A percentile compares a stretch with the other conserved stretches of the same genome.
Evolutionary conservation across 176 grass and related monocot species (phyloP).

Genomic region (Areca catechu): DNA sequence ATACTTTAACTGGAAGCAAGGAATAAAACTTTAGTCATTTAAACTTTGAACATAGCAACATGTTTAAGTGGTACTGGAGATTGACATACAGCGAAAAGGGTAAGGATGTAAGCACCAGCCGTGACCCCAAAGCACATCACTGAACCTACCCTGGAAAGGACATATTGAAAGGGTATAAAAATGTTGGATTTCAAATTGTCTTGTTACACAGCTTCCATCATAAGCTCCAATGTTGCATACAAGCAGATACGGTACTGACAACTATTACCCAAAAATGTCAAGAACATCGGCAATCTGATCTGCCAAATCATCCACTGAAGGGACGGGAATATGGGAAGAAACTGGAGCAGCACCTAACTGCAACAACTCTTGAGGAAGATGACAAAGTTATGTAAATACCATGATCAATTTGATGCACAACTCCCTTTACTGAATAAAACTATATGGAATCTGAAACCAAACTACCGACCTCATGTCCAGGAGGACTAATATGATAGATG

Average conservation of each 20-base stretch:
- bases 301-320: constrained; percentile 25
- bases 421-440: no score
- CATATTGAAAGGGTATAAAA: neutral
- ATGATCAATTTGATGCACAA: neutral
- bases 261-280: constrained; percentile 12
- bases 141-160: constrained; percentile 7
- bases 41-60: neutral
- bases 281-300: constrained; percentile 20
- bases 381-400: neutral
- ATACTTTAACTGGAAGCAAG: constrained; percentile 13
- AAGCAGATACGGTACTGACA: neutral
- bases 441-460: neutral
- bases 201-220: neutral
- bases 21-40: neutral
- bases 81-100: constrained; percentile 19
- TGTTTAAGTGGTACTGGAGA: neutral
- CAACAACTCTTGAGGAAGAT: neutral
- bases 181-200: no score
- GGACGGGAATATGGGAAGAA: constrained; percentile 5
- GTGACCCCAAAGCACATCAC: constrained; percentile 21
- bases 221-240: neutral
- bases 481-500: constrained; percentile 23
- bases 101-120: constrained; percentile 18
- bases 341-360: constrained; percentile 20
- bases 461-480: constrained; percentile 17